These are phyloP conservation scores for Cladobotryum protrusum DNA, from an alignment of 2,329 filamentous ascomycete genomes.

Conservation along the genomic window DNA sequence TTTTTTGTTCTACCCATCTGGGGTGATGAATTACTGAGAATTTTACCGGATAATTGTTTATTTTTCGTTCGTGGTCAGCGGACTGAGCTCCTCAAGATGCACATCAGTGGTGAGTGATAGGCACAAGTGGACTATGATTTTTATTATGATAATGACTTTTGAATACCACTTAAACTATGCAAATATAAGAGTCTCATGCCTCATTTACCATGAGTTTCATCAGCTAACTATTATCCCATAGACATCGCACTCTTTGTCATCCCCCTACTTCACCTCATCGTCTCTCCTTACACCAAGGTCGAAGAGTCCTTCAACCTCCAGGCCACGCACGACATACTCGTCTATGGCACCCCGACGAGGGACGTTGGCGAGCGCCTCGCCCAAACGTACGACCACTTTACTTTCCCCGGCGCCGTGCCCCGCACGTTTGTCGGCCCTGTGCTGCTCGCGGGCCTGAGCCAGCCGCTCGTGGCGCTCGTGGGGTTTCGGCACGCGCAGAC, in stretches of 20 bases:
- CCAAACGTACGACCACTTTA: constrained; percentile 76
- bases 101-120: no score
- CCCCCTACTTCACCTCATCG: constrained; percentile 61
- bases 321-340: constrained; percentile 81
- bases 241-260: constrained; percentile 42
- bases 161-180: no score
- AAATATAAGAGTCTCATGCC: no score
- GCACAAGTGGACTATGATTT: no score
- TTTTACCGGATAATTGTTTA: no score
- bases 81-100: no score
- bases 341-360: constrained; percentile 65
- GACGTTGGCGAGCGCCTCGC: constrained; percentile 49
- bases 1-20: no score
- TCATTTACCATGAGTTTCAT: constrained; percentile 5
- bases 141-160: no score
- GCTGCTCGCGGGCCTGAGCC: constrained; percentile 64
- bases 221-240: constrained; percentile 18
- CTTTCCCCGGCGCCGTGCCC: constrained; percentile 86
- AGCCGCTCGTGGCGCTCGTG: constrained; percentile 55
- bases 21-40: no score
- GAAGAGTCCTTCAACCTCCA: constrained; percentile 99
- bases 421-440: constrained; percentile 83
- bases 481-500: constrained; percentile 52
- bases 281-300: constrained; percentile 90
- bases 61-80: no score